Base-by-base conservation (phyloP, 2,329 filamentous ascomycete species). In the Rutstroemia sp. region DNA sequence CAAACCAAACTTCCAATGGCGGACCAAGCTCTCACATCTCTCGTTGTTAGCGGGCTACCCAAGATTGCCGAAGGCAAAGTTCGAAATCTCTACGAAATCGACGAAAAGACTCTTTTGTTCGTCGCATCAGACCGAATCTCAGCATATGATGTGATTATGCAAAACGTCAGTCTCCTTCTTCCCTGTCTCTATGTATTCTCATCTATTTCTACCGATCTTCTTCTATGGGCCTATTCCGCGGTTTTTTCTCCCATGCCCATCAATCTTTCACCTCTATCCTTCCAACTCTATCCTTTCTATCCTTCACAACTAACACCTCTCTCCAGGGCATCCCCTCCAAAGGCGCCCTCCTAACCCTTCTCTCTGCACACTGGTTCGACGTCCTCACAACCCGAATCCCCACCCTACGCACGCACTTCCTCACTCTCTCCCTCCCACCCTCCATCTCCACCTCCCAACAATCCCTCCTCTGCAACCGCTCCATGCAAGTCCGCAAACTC, bases 71-170 rank as follows among this genome's bases (percentile, higher is more conserved):
- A 56, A 30, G 76, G 78, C 65, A 95, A 95, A 75, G 90, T 95
- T 25, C 83, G 90, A 67, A 88, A 95, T 68, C 79, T 95, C 39
- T 95, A 90, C 71, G 78, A 81, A 59, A 75, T 95, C 54, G 82
- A 89, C 69, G 75, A 82, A 42, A 74, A 80, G 56, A 87, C 82
- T 2, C 81, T 95, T 4, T 85, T 95, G 56, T 92, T 96, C 69
- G 84, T 92, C 55, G 87, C 89, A 23, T 88, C 89, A 14, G 92
- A 96, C 75, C 87, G 94, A 63, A 94, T 96, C 71, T 96, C 90
- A 23, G 94, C 94, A 56, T 97, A 92, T 77, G 92, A 97, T 79
- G 90, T 95, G 65, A 83, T 95, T 65, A 85, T 95, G 79, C 75
- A 81, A 66, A 96, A 94, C 73, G 84, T 85, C 70, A 67, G 72